Evolutionary conservation across 306 rosid genomes (phyloP).

Genomic region (Vigna nakashimae): DNA sequence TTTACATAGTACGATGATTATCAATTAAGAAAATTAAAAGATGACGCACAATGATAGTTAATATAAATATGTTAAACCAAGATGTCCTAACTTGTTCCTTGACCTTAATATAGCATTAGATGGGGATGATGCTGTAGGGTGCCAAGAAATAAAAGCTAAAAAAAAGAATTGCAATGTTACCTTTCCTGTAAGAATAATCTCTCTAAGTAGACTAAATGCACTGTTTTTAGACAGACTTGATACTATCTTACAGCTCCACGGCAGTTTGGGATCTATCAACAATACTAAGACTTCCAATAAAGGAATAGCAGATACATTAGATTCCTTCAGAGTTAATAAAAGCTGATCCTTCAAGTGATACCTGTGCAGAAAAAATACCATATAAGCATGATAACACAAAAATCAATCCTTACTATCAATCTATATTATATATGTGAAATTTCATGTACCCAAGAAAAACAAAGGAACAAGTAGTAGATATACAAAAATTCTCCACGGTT

Average conservation of each 20-base stretch:
- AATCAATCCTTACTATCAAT: not conserved
- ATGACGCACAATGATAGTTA: not conserved
- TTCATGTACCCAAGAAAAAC: not conserved
- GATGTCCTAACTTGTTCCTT: not conserved
- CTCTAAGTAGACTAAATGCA: conserved; percentile 70
- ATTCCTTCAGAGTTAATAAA: conserved; percentile 60
- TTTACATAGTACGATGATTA: not conserved
- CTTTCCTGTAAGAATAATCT: conserved; percentile 75
- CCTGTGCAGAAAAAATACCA: conserved; percentile 57
- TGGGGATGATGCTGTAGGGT: conserved; percentile 5
- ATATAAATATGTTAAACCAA: conserved; percentile 9
- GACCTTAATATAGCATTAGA: not conserved
- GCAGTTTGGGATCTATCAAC: conserved; percentile 75
- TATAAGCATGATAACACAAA: conserved; percentile 46
- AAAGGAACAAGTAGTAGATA: not conserved
- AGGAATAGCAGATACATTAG: conserved; percentile 56
- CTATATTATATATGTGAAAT: not conserved
- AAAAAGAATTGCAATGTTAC: conserved; percentile 48
- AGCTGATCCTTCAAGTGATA: conserved; percentile 73
- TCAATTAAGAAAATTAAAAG: not conserved
- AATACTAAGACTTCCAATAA: conserved; percentile 73
- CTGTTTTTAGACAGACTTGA: conserved; percentile 74
- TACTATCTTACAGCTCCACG: conserved; percentile 87
- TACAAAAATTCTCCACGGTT: not conserved
- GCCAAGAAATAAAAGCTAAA: not conserved